Base-by-base conservation (phyloP, 129 eudicot genomes). In the Tagetes erecta region DNA sequence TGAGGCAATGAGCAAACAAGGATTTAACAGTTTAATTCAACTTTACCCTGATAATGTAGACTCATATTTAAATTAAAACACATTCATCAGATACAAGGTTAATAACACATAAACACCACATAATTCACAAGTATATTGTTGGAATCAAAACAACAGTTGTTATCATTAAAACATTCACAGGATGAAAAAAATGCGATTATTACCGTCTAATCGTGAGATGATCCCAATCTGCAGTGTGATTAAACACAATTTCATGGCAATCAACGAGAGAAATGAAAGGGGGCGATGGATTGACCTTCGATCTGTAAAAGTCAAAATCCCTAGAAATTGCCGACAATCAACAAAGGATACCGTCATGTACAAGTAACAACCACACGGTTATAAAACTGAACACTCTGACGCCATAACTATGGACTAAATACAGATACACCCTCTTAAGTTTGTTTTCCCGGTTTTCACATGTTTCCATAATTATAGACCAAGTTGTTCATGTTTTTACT, bases 251-350 rank as follows among this genome's bases (percentile, higher is more conserved):
- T 74, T 20, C 12, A 62, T 46, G 38, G 49, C 27, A 62, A 62
- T 62, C 42, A 60, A 60, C 44, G 3, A 10, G 20, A 11, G 59
- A 73, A 58, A 58, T 31, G 1, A 34, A 59, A 45, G 33, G 45
- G 12, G 46, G 11, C 45, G 50, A 74, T n/a, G 60, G 9, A 35
- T 41, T 45, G 14, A 44, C 59, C 59, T 33, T n/a, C 58, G 46
- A 59, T 41, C 8, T 30, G 52, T 60, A 71, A 45, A 39, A n/a
- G 8, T 7, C 39, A 60, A 60, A 74, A 60, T 12, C 60, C 70
- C 78, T 74, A 74, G 8, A 73, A 60, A 13, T 45, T 62, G 63
- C 39, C 46, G 67, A 60, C 38, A 13, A 34, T 58, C 56, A 47
- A 4, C 36, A 36, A 13, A 13, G 40, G 7, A 8, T 52, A n/a